Evolutionary conservation across 805 yeast species (phyloP).

Genomic region (Ogataea trehaloabstinens): DNA sequence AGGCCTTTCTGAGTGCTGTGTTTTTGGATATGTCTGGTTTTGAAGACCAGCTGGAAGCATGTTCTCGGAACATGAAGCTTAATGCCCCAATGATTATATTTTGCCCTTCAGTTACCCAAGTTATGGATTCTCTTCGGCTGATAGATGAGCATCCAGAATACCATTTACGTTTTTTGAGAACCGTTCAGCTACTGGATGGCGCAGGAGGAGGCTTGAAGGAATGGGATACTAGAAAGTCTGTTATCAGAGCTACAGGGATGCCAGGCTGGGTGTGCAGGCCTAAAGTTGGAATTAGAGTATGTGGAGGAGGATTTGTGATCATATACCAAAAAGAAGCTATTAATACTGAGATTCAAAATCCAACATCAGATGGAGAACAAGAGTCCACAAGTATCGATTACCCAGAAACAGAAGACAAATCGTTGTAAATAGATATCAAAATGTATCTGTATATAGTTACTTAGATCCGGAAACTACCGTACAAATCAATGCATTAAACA

Average conservation of each 20-base stretch:
- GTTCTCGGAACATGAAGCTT: conserved; percentile 35
- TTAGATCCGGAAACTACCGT: too few relatives aligned
- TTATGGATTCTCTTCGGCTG: conserved; percentile 37
- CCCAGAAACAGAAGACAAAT: too few relatives aligned
- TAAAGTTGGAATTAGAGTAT: conserved; percentile 43
- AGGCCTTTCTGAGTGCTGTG: conserved; percentile 39
- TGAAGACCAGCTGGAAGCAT: conserved; percentile 31
- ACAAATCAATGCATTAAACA: neutral
- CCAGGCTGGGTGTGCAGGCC: conserved; percentile 48
- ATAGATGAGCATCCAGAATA: conserved; percentile 30
- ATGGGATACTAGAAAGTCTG: conserved; percentile 46
- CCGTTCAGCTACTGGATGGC: conserved; percentile 44
- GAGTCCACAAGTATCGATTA: too few relatives aligned
- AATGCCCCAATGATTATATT: conserved; percentile 45
- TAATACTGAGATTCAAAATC: conserved; percentile 1
- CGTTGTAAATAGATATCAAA: neutral
- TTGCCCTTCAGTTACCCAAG: conserved; percentile 49
- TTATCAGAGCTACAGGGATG: conserved; percentile 39
- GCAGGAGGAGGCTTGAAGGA: conserved; percentile 51
- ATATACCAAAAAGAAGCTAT: conserved; percentile 37
- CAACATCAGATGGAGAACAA: neutral
- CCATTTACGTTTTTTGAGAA: conserved; percentile 36
- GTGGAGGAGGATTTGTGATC: conserved; percentile 52
- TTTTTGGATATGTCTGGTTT: conserved; percentile 49
- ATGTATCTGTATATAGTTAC: conserved; percentile 1